Base-by-base conservation (phyloP, 208 protist species). In the Wallacemonas rigidus region DNA sequence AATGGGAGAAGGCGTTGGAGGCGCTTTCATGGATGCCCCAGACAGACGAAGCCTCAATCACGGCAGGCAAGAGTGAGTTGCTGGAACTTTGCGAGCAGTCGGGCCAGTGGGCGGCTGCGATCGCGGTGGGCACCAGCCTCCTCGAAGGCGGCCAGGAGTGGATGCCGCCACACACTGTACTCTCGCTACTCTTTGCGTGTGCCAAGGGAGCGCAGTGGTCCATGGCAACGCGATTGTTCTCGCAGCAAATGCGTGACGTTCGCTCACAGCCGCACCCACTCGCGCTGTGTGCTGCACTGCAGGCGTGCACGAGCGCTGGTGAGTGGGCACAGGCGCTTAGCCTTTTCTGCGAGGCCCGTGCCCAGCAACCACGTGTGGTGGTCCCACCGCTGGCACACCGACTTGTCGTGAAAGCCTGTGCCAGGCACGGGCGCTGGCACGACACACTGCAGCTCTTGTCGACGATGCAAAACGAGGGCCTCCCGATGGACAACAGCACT, bases 11-110 rank as follows among this genome's bases (percentile, higher is more conserved):
- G 79, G 90, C 90, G 45, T 71, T 95, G 45, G 74, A 90, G 71
- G 90, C 90, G 50, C 84, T 93, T 39, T 92, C 88, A 17, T 95
- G 90, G 88, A 95, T 95, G 90, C 70, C 67, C 12, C 90, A 91
- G 69, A 87, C 85, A 9, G 77, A 79, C 64, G 88, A 95, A 50
- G 88, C 90, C n/a, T 92, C 90, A 6, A 71, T 81, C 45, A 71
- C 77, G 38, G 83, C 88, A 14, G 90, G 90, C 47, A 86, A 85
- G 75, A 76, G 72, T n/a, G 86, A 91, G 76, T 51, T 95, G 53
- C 69, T 95, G 62, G 86, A 91, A 69, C 72, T 93, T 53, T 93
- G 90, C 76, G 86, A 93, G 77, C 79, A 92, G 74, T 74, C 90
- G 15, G 90, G 90, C 35, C 86, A 95, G 71, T 95, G 90, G 88